These are phyloP conservation scores for Dothistroma septosporum DNA, from an alignment of 2,329 filamentous ascomycete genomes.

Conservation along the genomic window DNA sequence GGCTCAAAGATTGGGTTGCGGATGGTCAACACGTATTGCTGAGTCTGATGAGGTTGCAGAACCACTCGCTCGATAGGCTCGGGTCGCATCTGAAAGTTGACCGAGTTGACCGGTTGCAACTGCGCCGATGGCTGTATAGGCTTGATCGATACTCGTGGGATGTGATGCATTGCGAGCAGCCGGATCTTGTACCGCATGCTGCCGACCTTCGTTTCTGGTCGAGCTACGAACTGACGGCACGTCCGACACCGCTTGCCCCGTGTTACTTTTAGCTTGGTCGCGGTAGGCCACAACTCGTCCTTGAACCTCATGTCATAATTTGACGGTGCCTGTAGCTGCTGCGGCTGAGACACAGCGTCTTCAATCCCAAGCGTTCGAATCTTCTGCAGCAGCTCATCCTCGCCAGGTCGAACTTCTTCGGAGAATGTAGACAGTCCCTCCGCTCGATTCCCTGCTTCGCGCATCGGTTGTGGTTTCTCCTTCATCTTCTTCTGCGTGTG, in stretches of 20 bases:
- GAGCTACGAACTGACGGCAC: conserved; percentile 91
- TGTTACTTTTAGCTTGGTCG: conserved; percentile 81
- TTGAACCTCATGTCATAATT: conserved; percentile 57
- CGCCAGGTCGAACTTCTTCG: conserved; percentile 13
- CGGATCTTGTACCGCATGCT: conserved; percentile 86
- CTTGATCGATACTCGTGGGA: conserved; percentile 74
- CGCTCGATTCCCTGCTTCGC: conserved; percentile 65
- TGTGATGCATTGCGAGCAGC: conserved; percentile 76
- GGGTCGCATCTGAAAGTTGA: conserved; percentile 24
- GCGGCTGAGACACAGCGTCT: conserved; percentile 54
- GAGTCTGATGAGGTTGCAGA: conserved; percentile 44
- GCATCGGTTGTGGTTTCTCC: conserved; percentile 67
- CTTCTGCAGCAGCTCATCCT: conserved; percentile 56
- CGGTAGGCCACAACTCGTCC: conserved; percentile 73
- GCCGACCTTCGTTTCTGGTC: conserved; percentile 85
- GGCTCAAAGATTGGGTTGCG: conserved; percentile 92
- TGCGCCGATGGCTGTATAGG: conserved; percentile 42
- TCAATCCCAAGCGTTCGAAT: conserved; percentile 61
- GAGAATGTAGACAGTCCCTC: conserved; percentile 65
- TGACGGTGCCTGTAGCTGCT: conserved; percentile 49
- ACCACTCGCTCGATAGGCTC: conserved; percentile 16
- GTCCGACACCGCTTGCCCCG: conserved; percentile 87
- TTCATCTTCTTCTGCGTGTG: conserved; percentile 62
- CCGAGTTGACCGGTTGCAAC: conserved; percentile 16
- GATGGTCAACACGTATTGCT: conserved; percentile 83